Base-by-base conservation (phyloP, 352 stramenopile genomes). In the Phytophthora pistaciae region DNA sequence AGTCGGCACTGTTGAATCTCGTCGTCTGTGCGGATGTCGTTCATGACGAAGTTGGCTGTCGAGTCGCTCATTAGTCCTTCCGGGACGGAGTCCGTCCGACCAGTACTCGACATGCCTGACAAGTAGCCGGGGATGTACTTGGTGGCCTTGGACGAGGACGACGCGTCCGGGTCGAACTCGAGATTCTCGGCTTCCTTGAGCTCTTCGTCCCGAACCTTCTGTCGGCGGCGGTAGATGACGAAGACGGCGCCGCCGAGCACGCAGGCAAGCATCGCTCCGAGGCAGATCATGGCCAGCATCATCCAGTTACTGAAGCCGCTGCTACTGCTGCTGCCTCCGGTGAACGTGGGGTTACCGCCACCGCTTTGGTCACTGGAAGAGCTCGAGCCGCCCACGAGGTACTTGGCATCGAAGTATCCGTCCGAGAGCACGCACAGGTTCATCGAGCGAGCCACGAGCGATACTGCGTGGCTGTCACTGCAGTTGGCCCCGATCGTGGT, bases 11-110 rank as follows among this genome's bases (percentile, higher is more conserved):
- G 74, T 21, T 90, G 57, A 16, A 94, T 71, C 16, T 83, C 57
- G 25, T 90, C 80, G 55, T 94, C 84, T 18, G 78, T 91, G 10
- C 87, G 83, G 13, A 95, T 83, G 56, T 95, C 87, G 60, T 92
- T 87, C 14, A 67, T 49, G 16, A 87, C 63, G 49, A 80, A 80
- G 18, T 60, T 64, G 3, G 68, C 56, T 5, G 60, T 53, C 9
- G 76, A 72, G 2, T 75, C 29, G 18, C 60, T 66, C 27, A 77
- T 63, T 38, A 56, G 49, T 54, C n/a, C 44, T 38, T 70, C 63
- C 9, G 50, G 68, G 20, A 57, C 64, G 8, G 72, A 83, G 50
- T 72, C 66, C 3, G 60, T 79, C n/a, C 60, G 63, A 38, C 64
- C 78, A 5, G 62, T 67, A 56, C 60, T 44, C 56, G 72, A 77